Conservation (phyloP, 257 asterid species). For the Galeopsis tetrahit region DNA sequence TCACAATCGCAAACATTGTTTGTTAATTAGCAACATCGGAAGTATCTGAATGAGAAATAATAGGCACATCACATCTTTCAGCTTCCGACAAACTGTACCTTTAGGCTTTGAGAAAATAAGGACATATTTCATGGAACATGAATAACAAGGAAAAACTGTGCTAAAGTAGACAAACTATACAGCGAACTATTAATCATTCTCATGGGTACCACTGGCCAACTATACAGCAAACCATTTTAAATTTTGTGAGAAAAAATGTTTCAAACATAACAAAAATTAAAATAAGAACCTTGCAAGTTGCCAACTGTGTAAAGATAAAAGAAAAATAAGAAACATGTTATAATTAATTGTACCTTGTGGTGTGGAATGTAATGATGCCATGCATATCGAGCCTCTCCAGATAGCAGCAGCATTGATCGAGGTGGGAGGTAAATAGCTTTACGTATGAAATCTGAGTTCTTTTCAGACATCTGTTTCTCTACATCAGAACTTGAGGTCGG, state of each 20-base stretch:
- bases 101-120: too few species aligned
- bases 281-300: too few species aligned
- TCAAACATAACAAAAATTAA: neutral
- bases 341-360: slow-evolving; percentile 63
- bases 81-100: neutral
- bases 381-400: slow-evolving; percentile 94
- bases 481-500: slow-evolving; percentile 41
- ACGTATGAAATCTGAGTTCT: slow-evolving; percentile 49
- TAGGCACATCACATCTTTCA: neutral
- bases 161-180: too few species aligned
- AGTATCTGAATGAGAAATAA: neutral
- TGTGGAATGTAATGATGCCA: slow-evolving; percentile 99
- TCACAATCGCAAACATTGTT: slow-evolving; percentile 8
- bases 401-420: slow-evolving; percentile 76
- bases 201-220: neutral
- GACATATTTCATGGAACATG: too few species aligned
- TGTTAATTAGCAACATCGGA: neutral
- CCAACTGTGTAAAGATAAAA: too few species aligned
- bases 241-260: too few species aligned
- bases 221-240: too few species aligned
- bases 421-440: slow-evolving; percentile 93
- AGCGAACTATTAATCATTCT: too few species aligned
- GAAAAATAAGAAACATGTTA: neutral
- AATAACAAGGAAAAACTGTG: too few species aligned
- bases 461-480: slow-evolving; percentile 43